phyloP scores from a whole-genome alignment of 2,329 filamentous ascomycete genomes.

The Pezicula rhizophila region DNA sequence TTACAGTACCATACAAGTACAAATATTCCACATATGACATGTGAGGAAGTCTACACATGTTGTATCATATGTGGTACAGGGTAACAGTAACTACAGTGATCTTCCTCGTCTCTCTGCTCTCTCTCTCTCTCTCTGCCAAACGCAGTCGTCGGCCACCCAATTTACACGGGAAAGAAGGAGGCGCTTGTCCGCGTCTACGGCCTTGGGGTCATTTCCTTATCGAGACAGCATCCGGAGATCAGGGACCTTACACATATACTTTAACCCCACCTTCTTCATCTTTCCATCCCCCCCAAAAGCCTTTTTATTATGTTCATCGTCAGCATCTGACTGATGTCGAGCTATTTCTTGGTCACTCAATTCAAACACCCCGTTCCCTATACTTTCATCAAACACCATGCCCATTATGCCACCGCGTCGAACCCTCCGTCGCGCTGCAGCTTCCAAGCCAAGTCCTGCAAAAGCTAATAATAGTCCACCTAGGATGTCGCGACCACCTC shows the following conservation, averaged over 20 bases:
- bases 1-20: too few relatives aligned
- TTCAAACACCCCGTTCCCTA: background rate
- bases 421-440: conserved; percentile 19
- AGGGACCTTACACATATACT: conserved; percentile 4
- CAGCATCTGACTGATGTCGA: background rate
- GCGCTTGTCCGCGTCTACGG: conserved; percentile 4
- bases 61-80: too few relatives aligned
- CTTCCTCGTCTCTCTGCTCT: too few relatives aligned
- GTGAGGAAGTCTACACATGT: too few relatives aligned
- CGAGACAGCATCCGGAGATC: conserved; percentile 15
- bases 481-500: conserved; percentile 20
- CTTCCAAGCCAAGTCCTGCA: conserved; percentile 21
- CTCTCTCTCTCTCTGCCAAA: too few relatives aligned
- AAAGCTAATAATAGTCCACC: conserved; percentile 22
- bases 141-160: background rate
- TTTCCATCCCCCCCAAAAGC: conserved; percentile 2
- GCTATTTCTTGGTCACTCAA: background rate
- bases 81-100: too few relatives aligned
- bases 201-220: conserved; percentile 11
- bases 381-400: conserved; percentile 16
- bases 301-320: background rate
- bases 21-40: background rate
- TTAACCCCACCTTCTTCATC: conserved; percentile 2
- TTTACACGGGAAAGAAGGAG: background rate
- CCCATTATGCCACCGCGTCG: conserved; percentile 19